Evolutionary conservation across 768 basidiomycete genomes (phyloP), one percentile per base, ranked within the genome.

Genomic region (Holtermanniella nyarrowii): DNA sequence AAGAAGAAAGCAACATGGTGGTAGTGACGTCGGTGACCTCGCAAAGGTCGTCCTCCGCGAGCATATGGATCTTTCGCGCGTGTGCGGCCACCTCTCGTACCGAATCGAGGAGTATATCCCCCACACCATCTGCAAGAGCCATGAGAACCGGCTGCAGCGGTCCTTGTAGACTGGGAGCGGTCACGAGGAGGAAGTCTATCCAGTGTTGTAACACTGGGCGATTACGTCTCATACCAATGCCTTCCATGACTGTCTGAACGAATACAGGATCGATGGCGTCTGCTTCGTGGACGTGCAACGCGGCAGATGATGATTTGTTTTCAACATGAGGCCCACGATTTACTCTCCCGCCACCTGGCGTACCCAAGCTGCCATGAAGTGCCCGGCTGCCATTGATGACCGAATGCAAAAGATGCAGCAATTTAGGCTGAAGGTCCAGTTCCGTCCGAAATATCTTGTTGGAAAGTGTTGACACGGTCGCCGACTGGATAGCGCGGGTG

Each of bases 111-210:
- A n/a, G n/a, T n/a, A n/a, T n/a, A 20, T 43, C 42, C 62, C 83
- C 85, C 50, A 91, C 63, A 60, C 86, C 84, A 54, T 88, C 88
- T 55, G 79, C 82, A 22, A 95, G 74, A 3, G 90, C 85, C 2
- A 79, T 74, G 22, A 90, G 75, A 37, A 83, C 77, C 11, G 78
- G 75, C 46, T 82, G 80, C 1, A 87, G 73, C 26, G 12, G 24
- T 26, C 24, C 39, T 3, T 21, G 21, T 3, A 89, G 86, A 59
- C 88, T 86, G 3, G 88, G 83, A 16, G 91, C 74, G 0, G 88
- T 86, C 82, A 87, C 86, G 49, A 93, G 78, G 53, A 96, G 77
- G 68, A 99, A 97, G 67, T 97, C 93, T 23, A 97, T 77, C 93
- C 93, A 97, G 61, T 95, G 88, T 63, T 95, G 91, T 25, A 93